A percentile compares a stretch with the other conserved stretches of the same genome.
Conservation (phyloP, 306 rosid species). For the Fagus crenata region DNA sequence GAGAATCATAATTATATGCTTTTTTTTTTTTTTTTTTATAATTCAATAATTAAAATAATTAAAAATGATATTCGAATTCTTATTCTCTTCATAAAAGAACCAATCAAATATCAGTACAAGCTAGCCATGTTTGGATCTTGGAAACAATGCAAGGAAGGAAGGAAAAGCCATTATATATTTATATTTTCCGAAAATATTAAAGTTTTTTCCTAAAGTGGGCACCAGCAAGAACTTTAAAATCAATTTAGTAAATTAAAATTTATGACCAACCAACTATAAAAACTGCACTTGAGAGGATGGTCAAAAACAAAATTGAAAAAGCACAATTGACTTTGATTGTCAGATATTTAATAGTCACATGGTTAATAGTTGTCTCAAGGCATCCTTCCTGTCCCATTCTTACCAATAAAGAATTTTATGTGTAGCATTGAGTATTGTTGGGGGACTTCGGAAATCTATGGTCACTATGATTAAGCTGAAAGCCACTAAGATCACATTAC, state of each 20-base stretch:
- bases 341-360: background rate
- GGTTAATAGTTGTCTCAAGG: slow-evolving; percentile 6
- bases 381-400: slow-evolving; percentile 10
- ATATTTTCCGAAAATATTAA: too few species aligned
- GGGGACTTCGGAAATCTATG: background rate
- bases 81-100: too few species aligned
- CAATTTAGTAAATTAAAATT: background rate
- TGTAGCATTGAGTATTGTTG: slow-evolving; percentile 6
- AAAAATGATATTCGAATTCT: too few species aligned
- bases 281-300: background rate
- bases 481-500: slow-evolving; percentile 1
- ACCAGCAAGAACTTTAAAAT: background rate
- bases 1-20: too few species aligned
- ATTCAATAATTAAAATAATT: too few species aligned
- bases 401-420: background rate
- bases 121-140: too few species aligned
- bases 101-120: too few species aligned
- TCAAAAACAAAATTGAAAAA: background rate
- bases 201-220: too few species aligned
- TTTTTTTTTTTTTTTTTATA: too few species aligned
- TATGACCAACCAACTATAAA: background rate
- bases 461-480: background rate
- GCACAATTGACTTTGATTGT: background rate
- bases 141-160: too few species aligned
- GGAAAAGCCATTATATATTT: too few species aligned